phyloP scores from a whole-genome alignment of 2,329 filamentous ascomycete genomes.

The Grosmannia serpens region DNA sequence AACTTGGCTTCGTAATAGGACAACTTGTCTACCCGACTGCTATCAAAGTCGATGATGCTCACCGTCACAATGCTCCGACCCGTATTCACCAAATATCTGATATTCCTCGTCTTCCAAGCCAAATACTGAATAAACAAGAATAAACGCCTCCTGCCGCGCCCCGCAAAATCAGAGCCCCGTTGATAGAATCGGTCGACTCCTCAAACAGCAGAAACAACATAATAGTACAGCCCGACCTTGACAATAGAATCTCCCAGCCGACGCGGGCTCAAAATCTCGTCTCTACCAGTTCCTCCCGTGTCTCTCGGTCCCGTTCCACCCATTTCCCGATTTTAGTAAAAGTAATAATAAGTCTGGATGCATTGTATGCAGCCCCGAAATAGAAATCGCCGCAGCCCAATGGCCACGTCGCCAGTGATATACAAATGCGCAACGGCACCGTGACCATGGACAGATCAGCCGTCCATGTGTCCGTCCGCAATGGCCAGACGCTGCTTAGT shows the following conservation, averaged over 20 bases:
- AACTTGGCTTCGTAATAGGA: too few species aligned
- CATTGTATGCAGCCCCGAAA: background rate
- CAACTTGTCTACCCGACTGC: too few species aligned
- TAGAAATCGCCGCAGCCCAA: background rate
- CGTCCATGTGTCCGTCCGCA: conserved; percentile 46
- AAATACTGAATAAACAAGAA: background rate
- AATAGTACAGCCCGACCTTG: background rate
- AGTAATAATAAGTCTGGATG: background rate
- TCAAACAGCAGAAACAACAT: background rate
- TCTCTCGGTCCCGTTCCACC: background rate
- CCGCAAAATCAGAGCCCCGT: background rate
- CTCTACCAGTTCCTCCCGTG: background rate
- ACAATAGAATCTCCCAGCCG: background rate
- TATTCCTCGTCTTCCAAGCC: background rate
- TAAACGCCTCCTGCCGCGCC: background rate
- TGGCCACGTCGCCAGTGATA: background rate
- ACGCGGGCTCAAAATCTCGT: background rate
- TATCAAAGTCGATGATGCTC: too few species aligned
- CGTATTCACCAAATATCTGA: background rate
- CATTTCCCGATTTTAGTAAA: background rate
- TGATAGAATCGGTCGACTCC: background rate
- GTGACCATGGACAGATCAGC: background rate
- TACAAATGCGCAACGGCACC: background rate
- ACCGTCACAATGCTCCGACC: background rate
- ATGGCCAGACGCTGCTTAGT: conserved; percentile 58